Evolutionary conservation across 1,284 basidiomycete species (phyloP).

Genomic region (Naganishia sp.): DNA sequence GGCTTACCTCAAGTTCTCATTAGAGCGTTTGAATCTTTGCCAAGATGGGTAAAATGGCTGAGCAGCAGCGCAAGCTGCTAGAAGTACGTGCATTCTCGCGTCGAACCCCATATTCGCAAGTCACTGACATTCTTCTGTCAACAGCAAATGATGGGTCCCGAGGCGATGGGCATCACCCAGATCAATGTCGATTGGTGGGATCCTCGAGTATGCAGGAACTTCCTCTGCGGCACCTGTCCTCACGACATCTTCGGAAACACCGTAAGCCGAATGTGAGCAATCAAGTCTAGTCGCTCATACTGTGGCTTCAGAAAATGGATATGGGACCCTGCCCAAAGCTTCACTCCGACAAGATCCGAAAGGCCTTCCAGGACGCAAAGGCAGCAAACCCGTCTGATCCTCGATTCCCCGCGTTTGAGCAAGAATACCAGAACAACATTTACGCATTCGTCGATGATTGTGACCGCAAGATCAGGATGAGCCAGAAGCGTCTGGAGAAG

Average conservation of each 20-base stretch:
- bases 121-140: too few species aligned
- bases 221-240: conserved; percentile 95
- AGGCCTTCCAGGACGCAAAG: conserved; percentile 75
- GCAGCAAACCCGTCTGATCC: conserved; percentile 75
- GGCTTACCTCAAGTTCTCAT: too few species aligned
- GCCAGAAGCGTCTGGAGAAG: conserved; percentile 94
- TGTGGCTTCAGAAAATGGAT: conserved; percentile 89
- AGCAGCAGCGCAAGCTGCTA: conserved; percentile 56
- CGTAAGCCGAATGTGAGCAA: conserved; percentile 60
- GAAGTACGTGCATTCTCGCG: conserved; percentile 44
- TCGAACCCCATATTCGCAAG: too few species aligned
- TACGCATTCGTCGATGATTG: conserved; percentile 96
- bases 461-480: conserved; percentile 90
- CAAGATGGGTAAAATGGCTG: conserved; percentile 55
- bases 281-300: background rate
- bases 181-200: conserved; percentile 93
- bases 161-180: conserved; percentile 92
- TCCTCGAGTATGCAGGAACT: conserved; percentile 99
- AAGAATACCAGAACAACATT: conserved; percentile 93
- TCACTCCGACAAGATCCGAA: conserved; percentile 89
- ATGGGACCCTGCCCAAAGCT: conserved; percentile 96
- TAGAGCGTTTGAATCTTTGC: background rate
- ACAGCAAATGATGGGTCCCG: conserved; percentile 99
- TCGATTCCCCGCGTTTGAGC: conserved; percentile 78
- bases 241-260: conserved; percentile 98